Evolutionary conservation across 352 stramenopile genomes (phyloP).

Genomic region (Globisporangium viniferum): DNA sequence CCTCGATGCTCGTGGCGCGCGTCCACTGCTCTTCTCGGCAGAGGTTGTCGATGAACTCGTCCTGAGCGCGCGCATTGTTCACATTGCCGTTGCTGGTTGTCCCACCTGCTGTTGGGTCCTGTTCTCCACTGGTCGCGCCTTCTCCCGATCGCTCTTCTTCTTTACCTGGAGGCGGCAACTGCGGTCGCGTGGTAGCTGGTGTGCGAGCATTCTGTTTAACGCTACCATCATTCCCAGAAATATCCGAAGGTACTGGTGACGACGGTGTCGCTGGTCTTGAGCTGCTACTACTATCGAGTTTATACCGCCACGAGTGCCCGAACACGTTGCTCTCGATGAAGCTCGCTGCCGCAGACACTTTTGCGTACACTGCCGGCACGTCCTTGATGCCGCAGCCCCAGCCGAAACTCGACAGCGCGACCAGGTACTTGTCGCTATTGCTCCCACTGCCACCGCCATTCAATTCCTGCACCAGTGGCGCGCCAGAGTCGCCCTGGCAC

Average conservation of each 20-base stretch:
- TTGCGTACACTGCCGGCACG: conserved; percentile 34
- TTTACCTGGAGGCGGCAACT: not conserved
- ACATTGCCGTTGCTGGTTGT: not conserved
- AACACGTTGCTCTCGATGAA: conserved; percentile 31
- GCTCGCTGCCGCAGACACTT: conserved; percentile 17
- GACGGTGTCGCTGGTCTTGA: not conserved
- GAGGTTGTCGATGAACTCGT: conserved; percentile 18
- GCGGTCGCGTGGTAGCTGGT: not conserved
- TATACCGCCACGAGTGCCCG: conserved; percentile 25
- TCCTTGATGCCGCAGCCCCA: conserved; percentile 29
- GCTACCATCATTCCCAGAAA: not conserved
- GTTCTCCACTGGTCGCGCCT: not conserved
- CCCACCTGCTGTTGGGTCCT: not conserved
- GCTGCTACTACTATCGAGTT: not conserved
- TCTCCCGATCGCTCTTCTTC: conserved; percentile 7
- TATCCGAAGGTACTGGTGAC: not conserved
- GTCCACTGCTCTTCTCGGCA: conserved; percentile 19
- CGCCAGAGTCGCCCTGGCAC: conserved; percentile 40
- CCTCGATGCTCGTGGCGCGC: conserved; percentile 6
- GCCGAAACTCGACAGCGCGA: conserved; percentile 34
- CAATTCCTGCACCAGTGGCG: conserved; percentile 22
- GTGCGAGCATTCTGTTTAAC: not conserved
- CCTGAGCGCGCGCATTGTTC: not conserved
- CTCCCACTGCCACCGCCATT: not conserved
- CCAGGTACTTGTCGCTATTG: conserved; percentile 13